Conservation (phyloP, 2,329 filamentous ascomycete genomes). For the Arthroderma sp. region DNA sequence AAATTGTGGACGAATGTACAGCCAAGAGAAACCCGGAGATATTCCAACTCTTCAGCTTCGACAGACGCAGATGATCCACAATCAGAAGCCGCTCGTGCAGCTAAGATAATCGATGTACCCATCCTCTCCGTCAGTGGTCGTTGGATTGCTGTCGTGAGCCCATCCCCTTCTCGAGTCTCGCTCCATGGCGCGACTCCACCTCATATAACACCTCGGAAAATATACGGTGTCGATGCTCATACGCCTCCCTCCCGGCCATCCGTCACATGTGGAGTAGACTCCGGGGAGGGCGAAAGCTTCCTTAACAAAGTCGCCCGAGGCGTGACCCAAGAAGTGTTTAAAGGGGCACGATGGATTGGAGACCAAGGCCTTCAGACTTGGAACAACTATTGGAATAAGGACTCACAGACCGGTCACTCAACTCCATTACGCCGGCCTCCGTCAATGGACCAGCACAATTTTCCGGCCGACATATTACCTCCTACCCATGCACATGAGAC, state of each 20-base stretch:
- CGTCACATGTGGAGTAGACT: constrained; percentile 35
- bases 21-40: constrained; percentile 33
- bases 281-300: constrained; percentile 37
- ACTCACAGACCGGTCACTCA: constrained; percentile 22
- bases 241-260: constrained; percentile 33
- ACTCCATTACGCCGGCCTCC: constrained; percentile 22
- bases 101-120: constrained; percentile 24
- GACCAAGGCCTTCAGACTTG: constrained; percentile 40
- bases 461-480: constrained; percentile 31
- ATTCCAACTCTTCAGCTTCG: constrained; percentile 36
- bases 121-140: constrained; percentile 35
- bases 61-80: constrained; percentile 35
- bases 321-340: constrained; percentile 39
- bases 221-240: constrained; percentile 32
- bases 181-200: constrained; percentile 32
- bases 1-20: constrained; percentile 90
- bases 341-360: constrained; percentile 39
- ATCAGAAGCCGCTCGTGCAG: constrained; percentile 25
- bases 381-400: constrained; percentile 41
- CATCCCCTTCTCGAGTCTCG: constrained; percentile 26
- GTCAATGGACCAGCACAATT: constrained; percentile 8
- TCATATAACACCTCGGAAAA: constrained; percentile 24
- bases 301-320: constrained; percentile 38
- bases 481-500: constrained; percentile 37
- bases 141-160: constrained; percentile 38